Base-by-base conservation (phyloP, 768 basidiomycete genomes). In the Leucocoprinus leucothites region DNA sequence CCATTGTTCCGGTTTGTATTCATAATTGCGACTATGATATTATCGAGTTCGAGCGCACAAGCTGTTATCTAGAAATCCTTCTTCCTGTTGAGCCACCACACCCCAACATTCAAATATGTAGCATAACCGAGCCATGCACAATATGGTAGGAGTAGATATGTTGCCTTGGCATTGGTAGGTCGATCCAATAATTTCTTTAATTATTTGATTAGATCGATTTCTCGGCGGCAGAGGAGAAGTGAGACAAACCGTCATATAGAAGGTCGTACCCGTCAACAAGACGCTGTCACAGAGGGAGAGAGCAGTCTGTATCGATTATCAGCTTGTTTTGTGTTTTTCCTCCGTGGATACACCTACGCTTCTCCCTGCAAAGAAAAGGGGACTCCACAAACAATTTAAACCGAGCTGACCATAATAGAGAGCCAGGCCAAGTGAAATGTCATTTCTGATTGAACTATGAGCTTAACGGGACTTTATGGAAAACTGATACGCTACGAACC, bases 41-140 rank as follows among this genome's bases (percentile, higher is more conserved):
- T n/a, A n/a, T n/a, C n/a, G n/a, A n/a, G n/a, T n/a, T n/a, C n/a
- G n/a, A n/a, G n/a, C n/a, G n/a, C n/a, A n/a, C 40, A 42, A 42
- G 40, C 16, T 42, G 40, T 21, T 42, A 18, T 42, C 21, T 14
- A 2, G 40, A n/a, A 14, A 49, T 38, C 34, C 31, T 31, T 31
- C 6, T 31, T 11, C 31, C 63, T 67, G 62, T 83, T 85, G 62
- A 82, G 66, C 71, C 75, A 83, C 75, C 82, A 83, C 45, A 80
- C 75, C 0, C 82, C 84, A n/a, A 73, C 82, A 64, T 86, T 87
- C 38, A 89, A 72, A 69, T 87, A 89, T 9, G 84, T 83, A 9
- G 82, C 85, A 61, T 79, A 87, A 4, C 76, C 73, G 35, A 86
- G 67, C 85, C 85, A 89, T 7, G 75, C 80, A 58, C 84, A 84